phyloP scores from a whole-genome alignment of 441 rosid species.

The Lepidium campestre region DNA sequence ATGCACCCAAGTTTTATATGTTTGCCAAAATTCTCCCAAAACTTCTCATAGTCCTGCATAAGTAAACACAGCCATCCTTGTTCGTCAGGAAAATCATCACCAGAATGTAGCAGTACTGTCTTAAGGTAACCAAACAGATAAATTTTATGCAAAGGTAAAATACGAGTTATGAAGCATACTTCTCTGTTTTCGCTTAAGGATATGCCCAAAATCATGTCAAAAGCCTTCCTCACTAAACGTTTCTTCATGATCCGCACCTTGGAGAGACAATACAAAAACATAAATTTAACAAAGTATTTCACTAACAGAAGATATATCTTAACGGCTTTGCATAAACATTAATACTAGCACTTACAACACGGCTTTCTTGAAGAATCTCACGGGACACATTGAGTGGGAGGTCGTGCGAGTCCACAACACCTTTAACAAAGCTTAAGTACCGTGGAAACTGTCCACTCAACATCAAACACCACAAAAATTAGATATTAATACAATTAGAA shows the following conservation, averaged over 20 bases:
- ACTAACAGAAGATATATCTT: not conserved
- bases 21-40: slow-evolving; percentile 91
- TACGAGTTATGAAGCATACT: slow-evolving; percentile 34
- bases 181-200: slow-evolving; percentile 83
- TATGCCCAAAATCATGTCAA: slow-evolving; percentile 91
- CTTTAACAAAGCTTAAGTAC: slow-evolving; percentile 88
- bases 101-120: not conserved
- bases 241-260: slow-evolving; percentile 95
- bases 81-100: not conserved
- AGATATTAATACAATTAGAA: not conserved
- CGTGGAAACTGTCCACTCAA: slow-evolving; percentile 66
- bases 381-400: slow-evolving; percentile 98
- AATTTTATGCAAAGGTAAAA: not conserved
- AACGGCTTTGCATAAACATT: not conserved
- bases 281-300: not conserved
- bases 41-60: slow-evolving; percentile 81
- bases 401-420: slow-evolving; percentile 95
- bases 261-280: slow-evolving; percentile 14
- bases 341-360: slow-evolving; percentile 48
- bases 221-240: slow-evolving; percentile 83
- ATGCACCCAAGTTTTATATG: slow-evolving; percentile 82
- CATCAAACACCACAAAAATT: slow-evolving; percentile 4
- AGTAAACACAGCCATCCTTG: not conserved
- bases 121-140: not conserved
- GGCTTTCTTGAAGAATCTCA: slow-evolving; percentile 98